Conservation (phyloP, 176 grass and related monocot species). For the Zoysia japonica region DNA sequence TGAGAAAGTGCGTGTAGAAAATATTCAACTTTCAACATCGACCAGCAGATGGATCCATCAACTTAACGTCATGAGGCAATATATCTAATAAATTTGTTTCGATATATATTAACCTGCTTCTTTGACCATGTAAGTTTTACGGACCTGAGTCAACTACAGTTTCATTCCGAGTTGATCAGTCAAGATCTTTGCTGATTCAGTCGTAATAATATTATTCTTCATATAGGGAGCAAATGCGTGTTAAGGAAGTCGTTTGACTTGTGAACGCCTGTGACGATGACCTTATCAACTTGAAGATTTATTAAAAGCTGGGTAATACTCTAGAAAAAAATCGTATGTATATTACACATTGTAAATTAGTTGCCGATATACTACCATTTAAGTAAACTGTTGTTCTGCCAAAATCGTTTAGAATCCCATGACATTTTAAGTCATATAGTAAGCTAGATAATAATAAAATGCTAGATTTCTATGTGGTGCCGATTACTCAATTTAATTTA, state of each 20-base stretch:
- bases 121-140: conserved; percentile 14
- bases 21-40: conserved; percentile 36
- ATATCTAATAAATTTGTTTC: conserved; percentile 9
- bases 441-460: too few species aligned
- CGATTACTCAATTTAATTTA: too few species aligned
- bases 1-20: conserved; percentile 15
- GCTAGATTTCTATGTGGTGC: too few species aligned
- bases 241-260: conserved; percentile 22
- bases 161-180: conserved; percentile 28
- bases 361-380: too few species aligned
- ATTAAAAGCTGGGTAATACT: not conserved
- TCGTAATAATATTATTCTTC: conserved; percentile 4
- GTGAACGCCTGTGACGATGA: not conserved
- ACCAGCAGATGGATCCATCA: conserved; percentile 1
- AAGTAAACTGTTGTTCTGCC: too few species aligned
- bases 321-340: too few species aligned
- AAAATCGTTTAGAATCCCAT: too few species aligned
- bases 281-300: not conserved
- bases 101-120: not conserved
- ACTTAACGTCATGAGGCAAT: conserved; percentile 28
- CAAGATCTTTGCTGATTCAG: conserved; percentile 16
- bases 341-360: too few species aligned
- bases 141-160: conserved; percentile 23
- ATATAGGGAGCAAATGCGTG: conserved; percentile 2
- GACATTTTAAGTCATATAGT: too few species aligned